Conservation (phyloP, 371 early-diverging fungal species). For the Apophysomyces sp. region DNA sequence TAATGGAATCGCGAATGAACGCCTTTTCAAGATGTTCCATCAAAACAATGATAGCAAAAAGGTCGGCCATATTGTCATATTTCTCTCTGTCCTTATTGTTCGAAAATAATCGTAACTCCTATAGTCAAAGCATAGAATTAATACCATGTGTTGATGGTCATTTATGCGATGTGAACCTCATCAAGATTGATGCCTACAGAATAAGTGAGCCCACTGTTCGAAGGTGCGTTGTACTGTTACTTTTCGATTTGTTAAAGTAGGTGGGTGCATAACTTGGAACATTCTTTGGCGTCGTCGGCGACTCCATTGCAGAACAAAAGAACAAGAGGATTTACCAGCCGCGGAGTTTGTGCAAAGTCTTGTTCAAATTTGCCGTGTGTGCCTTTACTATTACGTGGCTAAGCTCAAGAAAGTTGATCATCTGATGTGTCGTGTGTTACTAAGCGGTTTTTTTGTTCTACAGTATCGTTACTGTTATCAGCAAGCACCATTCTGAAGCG, state of each 20-base stretch:
- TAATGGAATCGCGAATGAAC: constrained; percentile 87
- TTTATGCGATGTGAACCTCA: constrained; percentile 27
- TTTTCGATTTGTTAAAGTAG: constrained; percentile 18
- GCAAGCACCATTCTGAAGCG: no score
- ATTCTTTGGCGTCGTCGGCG: constrained; percentile 21
- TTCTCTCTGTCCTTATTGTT: constrained; percentile 85
- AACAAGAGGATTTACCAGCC: no score
- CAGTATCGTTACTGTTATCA: no score
- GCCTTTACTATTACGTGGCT: no score
- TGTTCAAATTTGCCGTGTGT: no score
- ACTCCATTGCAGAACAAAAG: constrained; percentile 18
- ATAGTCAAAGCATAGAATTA: neutral
- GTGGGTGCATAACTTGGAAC: constrained; percentile 37
- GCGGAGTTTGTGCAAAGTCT: no score
- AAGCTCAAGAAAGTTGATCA: no score
- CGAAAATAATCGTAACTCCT: constrained; percentile 75
- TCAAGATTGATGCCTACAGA: constrained; percentile 35
- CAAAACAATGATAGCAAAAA: constrained; percentile 88
- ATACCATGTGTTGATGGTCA: neutral
- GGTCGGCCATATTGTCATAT: constrained; percentile 90
- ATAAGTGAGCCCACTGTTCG: neutral
- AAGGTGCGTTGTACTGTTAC: neutral
- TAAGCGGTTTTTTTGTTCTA: no score
- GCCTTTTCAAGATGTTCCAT: constrained; percentile 93
- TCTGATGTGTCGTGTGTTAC: no score